Conservation (phyloP, 306 rosid species). For the Purshia tridentata region DNA sequence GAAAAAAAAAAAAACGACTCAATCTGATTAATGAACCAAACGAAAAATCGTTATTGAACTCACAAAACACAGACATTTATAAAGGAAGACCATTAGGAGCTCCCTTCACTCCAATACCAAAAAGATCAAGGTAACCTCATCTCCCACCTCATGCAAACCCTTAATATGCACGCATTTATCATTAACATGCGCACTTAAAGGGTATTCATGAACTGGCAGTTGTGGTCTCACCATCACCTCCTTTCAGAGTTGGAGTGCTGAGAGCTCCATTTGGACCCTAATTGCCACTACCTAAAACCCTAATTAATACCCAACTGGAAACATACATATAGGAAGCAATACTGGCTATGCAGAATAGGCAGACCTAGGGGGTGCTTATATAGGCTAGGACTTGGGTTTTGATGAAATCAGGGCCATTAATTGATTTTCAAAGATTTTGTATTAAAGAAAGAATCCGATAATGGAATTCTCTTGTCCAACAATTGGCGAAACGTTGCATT, state of each 20-base stretch:
- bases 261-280: slow-evolving; percentile 45
- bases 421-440: background rate
- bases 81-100: slow-evolving; percentile 29
- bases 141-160: slow-evolving; percentile 69
- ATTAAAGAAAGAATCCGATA: slow-evolving; percentile 1
- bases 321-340: background rate
- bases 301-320: background rate
- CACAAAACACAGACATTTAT: no score
- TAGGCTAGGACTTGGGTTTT: slow-evolving; percentile 18
- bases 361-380: slow-evolving; percentile 20
- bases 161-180: slow-evolving; percentile 11
- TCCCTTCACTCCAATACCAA: slow-evolving; percentile 80
- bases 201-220: slow-evolving; percentile 74
- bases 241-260: slow-evolving; percentile 51
- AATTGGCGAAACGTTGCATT: slow-evolving; percentile 13
- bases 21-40: no score
- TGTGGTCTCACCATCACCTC: slow-evolving; percentile 46
- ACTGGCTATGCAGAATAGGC: slow-evolving; percentile 2
- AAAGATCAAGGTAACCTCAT: slow-evolving; percentile 51
- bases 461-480: slow-evolving; percentile 12
- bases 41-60: no score
- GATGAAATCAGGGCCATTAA: slow-evolving; percentile 12
- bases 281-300: background rate
- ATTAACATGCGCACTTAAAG: slow-evolving; percentile 16
- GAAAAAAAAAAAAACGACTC: no score